phyloP scores from a whole-genome alignment of 1,284 basidiomycete species.

The Tilletiopsis washingtonensis region DNA sequence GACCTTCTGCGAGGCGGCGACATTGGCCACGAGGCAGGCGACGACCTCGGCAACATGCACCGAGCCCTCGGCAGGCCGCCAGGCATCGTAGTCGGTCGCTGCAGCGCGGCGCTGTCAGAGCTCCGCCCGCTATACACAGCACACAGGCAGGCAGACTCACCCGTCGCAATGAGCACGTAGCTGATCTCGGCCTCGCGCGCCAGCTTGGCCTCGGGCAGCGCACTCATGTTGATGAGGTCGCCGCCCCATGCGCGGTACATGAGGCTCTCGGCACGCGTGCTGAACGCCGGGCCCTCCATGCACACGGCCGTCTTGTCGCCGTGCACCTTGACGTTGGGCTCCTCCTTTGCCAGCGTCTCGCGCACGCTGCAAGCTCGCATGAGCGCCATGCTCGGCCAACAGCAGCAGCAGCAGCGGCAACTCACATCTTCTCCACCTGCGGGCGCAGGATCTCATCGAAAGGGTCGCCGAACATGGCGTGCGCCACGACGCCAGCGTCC shows the following conservation, averaged over 20 bases:
- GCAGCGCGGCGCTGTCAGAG: slow-evolving; percentile 2
- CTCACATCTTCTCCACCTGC: slow-evolving; percentile 26
- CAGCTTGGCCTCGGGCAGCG: slow-evolving; percentile 88
- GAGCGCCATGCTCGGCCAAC: not conserved
- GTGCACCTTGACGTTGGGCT: slow-evolving; percentile 51
- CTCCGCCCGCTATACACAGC: not conserved
- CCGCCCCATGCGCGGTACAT: slow-evolving; percentile 93
- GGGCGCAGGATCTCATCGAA: slow-evolving; percentile 35
- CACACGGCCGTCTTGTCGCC: slow-evolving; percentile 78
- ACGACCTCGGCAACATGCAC: slow-evolving; percentile 85
- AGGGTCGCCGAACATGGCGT: slow-evolving; percentile 82
- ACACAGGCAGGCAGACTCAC: slow-evolving; percentile 51
- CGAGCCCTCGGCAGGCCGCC: slow-evolving; percentile 63
- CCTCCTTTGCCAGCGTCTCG: slow-evolving; percentile 14
- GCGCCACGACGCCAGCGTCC: slow-evolving; percentile 66
- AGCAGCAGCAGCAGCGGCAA: not conserved
- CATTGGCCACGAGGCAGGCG: slow-evolving; percentile 77
- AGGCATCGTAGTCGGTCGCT: slow-evolving; percentile 50
- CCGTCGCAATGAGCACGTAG: slow-evolving; percentile 49
- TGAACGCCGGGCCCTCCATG: slow-evolving; percentile 93
- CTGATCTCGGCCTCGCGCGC: slow-evolving; percentile 86
- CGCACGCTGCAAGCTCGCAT: slow-evolving; percentile 8
- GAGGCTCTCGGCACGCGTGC: slow-evolving; percentile 83
- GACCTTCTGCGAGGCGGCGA: slow-evolving; percentile 64
- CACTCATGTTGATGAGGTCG: slow-evolving; percentile 63